Evolutionary conservation across 805 yeast species (phyloP).

Genomic region (Saccharomycopsis oosterbeekiorum): DNA sequence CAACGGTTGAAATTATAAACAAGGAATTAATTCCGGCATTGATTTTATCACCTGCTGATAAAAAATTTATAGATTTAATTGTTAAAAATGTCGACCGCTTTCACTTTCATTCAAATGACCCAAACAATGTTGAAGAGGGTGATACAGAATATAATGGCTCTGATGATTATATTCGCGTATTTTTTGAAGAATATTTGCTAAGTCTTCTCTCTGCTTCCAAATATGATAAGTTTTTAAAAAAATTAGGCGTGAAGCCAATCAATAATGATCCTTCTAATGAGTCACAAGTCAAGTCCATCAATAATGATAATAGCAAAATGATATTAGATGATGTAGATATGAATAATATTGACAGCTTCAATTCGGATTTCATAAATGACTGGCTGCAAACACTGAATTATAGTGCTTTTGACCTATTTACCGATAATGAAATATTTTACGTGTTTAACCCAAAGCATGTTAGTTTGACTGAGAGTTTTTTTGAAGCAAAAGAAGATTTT

Average conservation of each 20-base stretch:
- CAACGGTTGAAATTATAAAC: slow-evolving; percentile 38
- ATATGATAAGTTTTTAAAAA: slow-evolving; percentile 45
- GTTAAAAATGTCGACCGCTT: slow-evolving; percentile 33
- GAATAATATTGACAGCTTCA: slow-evolving; percentile 34
- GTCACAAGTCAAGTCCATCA: slow-evolving; percentile 19
- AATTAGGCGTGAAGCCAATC: slow-evolving; percentile 30
- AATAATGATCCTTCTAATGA: slow-evolving; percentile 23
- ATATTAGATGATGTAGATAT: slow-evolving; percentile 23
- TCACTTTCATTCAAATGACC: slow-evolving; percentile 19
- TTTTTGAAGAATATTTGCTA: slow-evolving; percentile 82
- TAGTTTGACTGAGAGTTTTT: slow-evolving; percentile 18
- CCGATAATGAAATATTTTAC: slow-evolving; percentile 65
- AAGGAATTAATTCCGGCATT: slow-evolving; percentile 33
- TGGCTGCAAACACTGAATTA: slow-evolving; percentile 53
- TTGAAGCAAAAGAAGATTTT: slow-evolving; percentile 12
- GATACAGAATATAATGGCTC: slow-evolving; percentile 47
- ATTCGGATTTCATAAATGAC: slow-evolving; percentile 33
- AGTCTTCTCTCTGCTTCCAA: slow-evolving; percentile 67
- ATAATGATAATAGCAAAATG: slow-evolving; percentile 10
- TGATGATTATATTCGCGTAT: slow-evolving; percentile 81
- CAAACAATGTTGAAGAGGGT: slow-evolving; percentile 27
- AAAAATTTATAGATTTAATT: slow-evolving; percentile 61
- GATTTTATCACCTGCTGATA: slow-evolving; percentile 51
- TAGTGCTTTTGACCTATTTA: slow-evolving; percentile 40
- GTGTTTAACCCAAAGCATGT: slow-evolving; percentile 40